Conservation (phyloP, 176 grass and related monocot genomes). For the Typha latifolia region DNA sequence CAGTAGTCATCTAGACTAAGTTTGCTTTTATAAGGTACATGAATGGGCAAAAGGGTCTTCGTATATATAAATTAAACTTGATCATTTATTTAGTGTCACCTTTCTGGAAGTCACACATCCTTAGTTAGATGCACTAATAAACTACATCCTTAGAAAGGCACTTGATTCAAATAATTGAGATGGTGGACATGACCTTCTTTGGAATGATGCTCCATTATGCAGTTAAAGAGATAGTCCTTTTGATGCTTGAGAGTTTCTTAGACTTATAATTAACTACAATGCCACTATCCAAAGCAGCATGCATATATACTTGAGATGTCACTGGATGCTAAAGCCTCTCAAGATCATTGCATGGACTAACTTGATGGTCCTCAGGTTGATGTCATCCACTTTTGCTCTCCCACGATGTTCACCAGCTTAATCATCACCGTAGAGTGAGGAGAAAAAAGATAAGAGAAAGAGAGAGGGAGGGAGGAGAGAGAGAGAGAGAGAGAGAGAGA, state of each 20-base stretch:
- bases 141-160: background rate
- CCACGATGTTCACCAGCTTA: background rate
- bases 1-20: too few species aligned
- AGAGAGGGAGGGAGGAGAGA: background rate
- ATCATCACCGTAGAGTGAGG: background rate
- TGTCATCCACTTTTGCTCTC: background rate
- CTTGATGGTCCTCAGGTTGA: background rate
- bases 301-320: background rate
- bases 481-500: background rate
- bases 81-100: too few species aligned
- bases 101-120: too few species aligned
- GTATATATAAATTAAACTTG: too few species aligned
- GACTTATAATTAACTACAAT: background rate
- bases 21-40: too few species aligned
- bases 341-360: background rate
- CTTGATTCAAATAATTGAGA: background rate
- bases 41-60: too few species aligned
- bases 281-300: background rate
- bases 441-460: too few species aligned
- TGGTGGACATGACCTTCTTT: background rate
- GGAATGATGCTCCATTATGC: background rate
- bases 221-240: background rate
- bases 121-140: too few species aligned
- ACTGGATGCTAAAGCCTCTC: background rate
- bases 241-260: background rate